Base-by-base conservation (phyloP, 257 asterid species). In the Penstemon davidsonii region DNA sequence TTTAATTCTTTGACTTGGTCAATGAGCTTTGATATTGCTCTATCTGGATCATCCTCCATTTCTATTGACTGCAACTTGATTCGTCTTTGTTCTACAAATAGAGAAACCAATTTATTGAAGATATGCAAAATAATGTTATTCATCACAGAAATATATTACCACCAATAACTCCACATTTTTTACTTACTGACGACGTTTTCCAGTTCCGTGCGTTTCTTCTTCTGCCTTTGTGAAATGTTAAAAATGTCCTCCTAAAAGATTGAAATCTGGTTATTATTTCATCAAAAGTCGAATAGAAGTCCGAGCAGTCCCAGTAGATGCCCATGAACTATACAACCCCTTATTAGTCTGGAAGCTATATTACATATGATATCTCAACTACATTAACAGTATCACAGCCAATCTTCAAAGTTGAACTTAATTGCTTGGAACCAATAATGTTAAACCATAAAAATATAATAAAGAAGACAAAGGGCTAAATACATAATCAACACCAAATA, bases 151-250 rank as follows among this genome's bases (percentile, higher is more conserved):
- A 60, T 37, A 73, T 42, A 47, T 59, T 36, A 55, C 11, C 25
- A 43, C 51, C 54, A 64, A 55, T 63, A 66, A 44, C 18, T 46
- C 18, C 4, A 38, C n/a, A 65, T 62, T 57, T 55, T 75, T 69
- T 63, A 92, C 96, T 90, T 78, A 92, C 98, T 68, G 73, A 90
- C 82, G 62, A 60, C 79, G 62, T 52, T 70, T 70, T 88, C 96
- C 76, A 78, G 44, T 7, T 83, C 95, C 72, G 66, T 81, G n/a
- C 76, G 41, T 73, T 77, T 84, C 68, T 60, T 88, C 82, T 72
- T 87, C 80, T 82, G 79, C 58, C 33, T 70, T 67, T 79, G 84
- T 11, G 64, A 55, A 46, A 55, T 68, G 64, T 63, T 71, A 37
- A 79, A 69, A 75, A 86, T 84, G 64, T 77, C 90, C 78, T 92